Evolutionary conservation across 2,329 filamentous ascomycete species (phyloP), one percentile per base, ranked within the genome.

Genomic region (Fusarium begoniae): DNA sequence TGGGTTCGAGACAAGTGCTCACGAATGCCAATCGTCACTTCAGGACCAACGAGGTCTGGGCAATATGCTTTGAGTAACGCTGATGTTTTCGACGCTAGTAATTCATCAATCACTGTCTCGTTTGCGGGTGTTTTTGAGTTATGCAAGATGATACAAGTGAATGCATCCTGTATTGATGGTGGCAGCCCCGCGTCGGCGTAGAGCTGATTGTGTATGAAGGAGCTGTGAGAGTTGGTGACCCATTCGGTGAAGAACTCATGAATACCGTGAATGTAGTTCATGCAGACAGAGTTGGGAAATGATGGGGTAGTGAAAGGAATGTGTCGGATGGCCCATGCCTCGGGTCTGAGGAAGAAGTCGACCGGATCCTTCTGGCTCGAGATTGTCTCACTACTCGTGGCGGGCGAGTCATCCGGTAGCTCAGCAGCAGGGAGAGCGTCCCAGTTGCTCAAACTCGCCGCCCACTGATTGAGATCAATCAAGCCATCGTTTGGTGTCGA

Each of bases 141-240:
- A 4, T 56, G 13, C 2, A 69, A 20, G 6, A 41, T 35, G 5
- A 69, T n/a, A 2, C 57, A 56, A 5, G 66, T 40, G 22, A 69
- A 69, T 1, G 57, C 65, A 4, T 69, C 66, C 8, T 69, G 48
- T 3, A 69, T 69, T 2, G 17, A 22, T 11, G 26, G 2, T 0
- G 66, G 50, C 1, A 51, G 17, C 8, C 65, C 66, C 0, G 57
- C 38, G 14, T 69, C 65, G 2, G 66, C 50, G n/a, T 69, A 69
- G 6, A 69, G 50, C 5, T 69, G 65, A 4, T 47, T 44, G 8
- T 69, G 66, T 22, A 69, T 69, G 6, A 69, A 69, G 1, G 66
- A 47, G 8, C 66, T 69, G 5, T 69, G 57, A 1, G 64, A 68
- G 8, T 51, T 24, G 0, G 50, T 45, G 1, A 69, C 50, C 66